Base-by-base conservation (phyloP, 345 rosid genomes). In the Rhizophora apiculata region DNA sequence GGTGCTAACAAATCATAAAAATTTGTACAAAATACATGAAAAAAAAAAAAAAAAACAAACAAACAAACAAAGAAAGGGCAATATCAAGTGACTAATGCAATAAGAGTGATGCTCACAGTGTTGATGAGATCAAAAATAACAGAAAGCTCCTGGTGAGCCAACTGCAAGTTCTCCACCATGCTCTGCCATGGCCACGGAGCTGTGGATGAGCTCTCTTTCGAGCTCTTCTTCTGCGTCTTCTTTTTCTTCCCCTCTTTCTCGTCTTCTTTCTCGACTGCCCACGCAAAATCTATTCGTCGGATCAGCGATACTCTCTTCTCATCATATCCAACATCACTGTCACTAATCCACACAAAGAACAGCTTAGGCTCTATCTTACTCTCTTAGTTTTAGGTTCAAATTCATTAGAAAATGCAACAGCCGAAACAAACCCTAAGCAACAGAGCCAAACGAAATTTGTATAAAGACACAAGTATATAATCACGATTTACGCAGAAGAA, bases 141-240 rank as follows among this genome's bases (percentile, higher is more conserved):
- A 18, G 92, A 82, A 48, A 94, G 92, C 86, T 94, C 97, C 81
- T 94, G 97, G 59, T 88, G 88, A 84, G 96, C 99, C 75, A 88
- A 76, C 67, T 82, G 89, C 86, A 94, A 78, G 71, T 94, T 94
- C 87, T 94, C 96, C 37, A 87, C 88, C 97, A 91, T 89, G 79
- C 88, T 81, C 74, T 91, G 89, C 97, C 95, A 94, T 55, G 81
- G 86, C 89, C 79, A 91, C 1, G 87, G 84, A 27, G 87, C 69
- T 0, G 75, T 18, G 0, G 79, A 77, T 31, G 81, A 27, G 75
- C 82, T 82, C 72, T 88, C 95, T 58, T 86, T 91, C 1, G 82
- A 74, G 63, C 81, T 82, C 79, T 85, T 88, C 84, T 85, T 86
- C 82, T 82, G 74, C 82, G 82, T 85, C 85, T 84, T 81, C 72